These are phyloP conservation scores for Stagonosporopsis cucurbitacearum DNA, from an alignment of 2,329 filamentous ascomycete species.

Conservation along the genomic window DNA sequence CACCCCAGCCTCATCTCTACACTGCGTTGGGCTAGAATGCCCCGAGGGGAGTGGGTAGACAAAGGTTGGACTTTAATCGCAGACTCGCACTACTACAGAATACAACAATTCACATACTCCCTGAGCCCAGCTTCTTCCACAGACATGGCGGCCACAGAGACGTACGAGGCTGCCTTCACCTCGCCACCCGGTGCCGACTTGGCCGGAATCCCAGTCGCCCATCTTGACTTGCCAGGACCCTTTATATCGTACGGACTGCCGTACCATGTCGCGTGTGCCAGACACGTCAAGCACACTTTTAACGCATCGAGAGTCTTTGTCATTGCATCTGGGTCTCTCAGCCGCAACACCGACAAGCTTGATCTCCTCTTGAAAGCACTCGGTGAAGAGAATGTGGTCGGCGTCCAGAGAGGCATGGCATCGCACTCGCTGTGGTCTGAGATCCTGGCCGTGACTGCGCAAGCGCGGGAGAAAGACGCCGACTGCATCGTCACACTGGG, in stretches of 20 bases:
- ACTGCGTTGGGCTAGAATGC: not conserved
- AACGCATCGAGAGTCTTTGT: slow-evolving; percentile 57
- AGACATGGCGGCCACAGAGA: slow-evolving; percentile 12
- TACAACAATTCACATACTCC: too few relatives aligned
- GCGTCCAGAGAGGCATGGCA: slow-evolving; percentile 58
- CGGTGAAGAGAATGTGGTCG: slow-evolving; percentile 51
- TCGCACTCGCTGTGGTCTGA: slow-evolving; percentile 63
- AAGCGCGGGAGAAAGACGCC: slow-evolving; percentile 47
- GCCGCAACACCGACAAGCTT: slow-evolving; percentile 56
- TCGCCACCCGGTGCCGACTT: slow-evolving; percentile 14
- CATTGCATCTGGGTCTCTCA: slow-evolving; percentile 59
- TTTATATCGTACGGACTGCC: slow-evolving; percentile 57
- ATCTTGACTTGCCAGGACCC: slow-evolving; percentile 39
- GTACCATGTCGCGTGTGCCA: slow-evolving; percentile 54
- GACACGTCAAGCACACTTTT: slow-evolving; percentile 56
- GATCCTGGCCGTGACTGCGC: slow-evolving; percentile 56
- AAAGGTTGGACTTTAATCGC: not conserved
- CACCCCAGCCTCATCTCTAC: not conserved
- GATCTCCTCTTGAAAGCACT: slow-evolving; percentile 52
- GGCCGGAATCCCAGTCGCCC: slow-evolving; percentile 15
- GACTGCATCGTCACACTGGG: slow-evolving; percentile 64
- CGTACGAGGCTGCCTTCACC: slow-evolving; percentile 16
- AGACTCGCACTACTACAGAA: not conserved
- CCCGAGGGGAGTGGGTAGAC: not conserved
- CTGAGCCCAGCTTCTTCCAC: not conserved